A percentile compares a stretch with the other conserved stretches of the same genome.
phyloP scores from a whole-genome alignment of 306 rosid species.

The Rosa lucieae region DNA sequence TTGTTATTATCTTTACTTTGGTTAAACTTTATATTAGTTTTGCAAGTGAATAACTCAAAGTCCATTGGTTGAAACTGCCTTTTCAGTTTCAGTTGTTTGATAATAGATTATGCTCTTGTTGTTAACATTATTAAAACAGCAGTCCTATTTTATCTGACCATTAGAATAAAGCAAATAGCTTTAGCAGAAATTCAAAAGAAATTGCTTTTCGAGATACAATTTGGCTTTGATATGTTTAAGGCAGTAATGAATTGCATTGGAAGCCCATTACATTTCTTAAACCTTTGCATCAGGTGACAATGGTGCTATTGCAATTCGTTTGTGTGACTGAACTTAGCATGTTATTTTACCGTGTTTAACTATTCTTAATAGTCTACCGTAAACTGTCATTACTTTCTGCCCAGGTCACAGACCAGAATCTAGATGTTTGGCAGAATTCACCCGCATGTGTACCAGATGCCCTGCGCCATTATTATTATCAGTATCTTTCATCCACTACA shows the following conservation, averaged over 20 bases:
- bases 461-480: constrained; percentile 91
- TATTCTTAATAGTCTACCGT: constrained; percentile 20
- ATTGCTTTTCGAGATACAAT: neutral
- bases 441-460: constrained; percentile 97
- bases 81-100: neutral
- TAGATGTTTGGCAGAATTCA: constrained; percentile 80
- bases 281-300: constrained; percentile 11
- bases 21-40: neutral
- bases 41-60: neutral
- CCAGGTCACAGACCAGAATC: constrained; percentile 85
- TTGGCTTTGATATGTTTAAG: neutral
- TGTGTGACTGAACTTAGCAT: neutral
- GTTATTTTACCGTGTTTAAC: neutral
- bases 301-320: constrained; percentile 15
- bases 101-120: neutral
- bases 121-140: neutral
- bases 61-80: neutral
- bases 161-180: neutral
- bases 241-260: neutral
- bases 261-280: constrained; percentile 1
- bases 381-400: constrained; percentile 13
- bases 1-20: neutral
- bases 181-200: neutral
- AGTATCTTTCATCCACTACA: constrained; percentile 86
- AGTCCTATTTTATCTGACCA: neutral